Conservation (phyloP, 2,329 filamentous ascomycete genomes). For the Paradendryphiella salina region DNA sequence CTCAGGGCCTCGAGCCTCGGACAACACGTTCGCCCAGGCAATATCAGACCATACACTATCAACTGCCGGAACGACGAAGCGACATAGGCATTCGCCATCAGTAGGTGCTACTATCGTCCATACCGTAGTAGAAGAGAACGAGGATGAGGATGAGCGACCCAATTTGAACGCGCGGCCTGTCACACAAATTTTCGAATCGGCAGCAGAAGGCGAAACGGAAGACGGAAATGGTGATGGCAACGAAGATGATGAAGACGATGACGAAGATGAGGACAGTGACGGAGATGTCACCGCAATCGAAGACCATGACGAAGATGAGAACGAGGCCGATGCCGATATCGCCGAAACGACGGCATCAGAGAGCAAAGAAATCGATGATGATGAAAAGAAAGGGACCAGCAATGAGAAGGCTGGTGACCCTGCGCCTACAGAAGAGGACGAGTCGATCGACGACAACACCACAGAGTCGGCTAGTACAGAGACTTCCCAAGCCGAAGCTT, state of each 20-base stretch:
- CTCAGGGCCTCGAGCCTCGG: conserved; percentile 25
- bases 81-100: conserved; percentile 81
- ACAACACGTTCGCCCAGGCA: conserved; percentile 28
- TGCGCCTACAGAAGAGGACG: conserved; percentile 13
- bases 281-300: conserved; percentile 5
- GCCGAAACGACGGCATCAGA: conserved; percentile 22
- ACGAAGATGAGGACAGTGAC: conserved; percentile 7
- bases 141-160: conserved; percentile 63
- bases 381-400: conserved; percentile 27
- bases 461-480: conserved; percentile 9
- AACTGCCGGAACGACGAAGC: conserved; percentile 71
- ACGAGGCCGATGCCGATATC: conserved; percentile 17
- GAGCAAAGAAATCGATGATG: conserved; percentile 14
- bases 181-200: conserved; percentile 25
- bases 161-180: conserved; percentile 17
- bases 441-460: conserved; percentile 9
- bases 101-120: conserved; percentile 72
- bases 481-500: conserved; percentile 3
- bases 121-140: conserved; percentile 80
- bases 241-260: conserved; percentile 19
- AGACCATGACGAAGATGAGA: conserved; percentile 17
- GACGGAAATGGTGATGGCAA: conserved; percentile 13
- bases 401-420: conserved; percentile 18
- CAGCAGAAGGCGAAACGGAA: conserved; percentile 13
- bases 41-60: conserved; percentile 53